Evolutionary conservation across 768 basidiomycete genomes (phyloP), one percentile per base, ranked within the genome.

Genomic region (Naganishia friedmannii): DNA sequence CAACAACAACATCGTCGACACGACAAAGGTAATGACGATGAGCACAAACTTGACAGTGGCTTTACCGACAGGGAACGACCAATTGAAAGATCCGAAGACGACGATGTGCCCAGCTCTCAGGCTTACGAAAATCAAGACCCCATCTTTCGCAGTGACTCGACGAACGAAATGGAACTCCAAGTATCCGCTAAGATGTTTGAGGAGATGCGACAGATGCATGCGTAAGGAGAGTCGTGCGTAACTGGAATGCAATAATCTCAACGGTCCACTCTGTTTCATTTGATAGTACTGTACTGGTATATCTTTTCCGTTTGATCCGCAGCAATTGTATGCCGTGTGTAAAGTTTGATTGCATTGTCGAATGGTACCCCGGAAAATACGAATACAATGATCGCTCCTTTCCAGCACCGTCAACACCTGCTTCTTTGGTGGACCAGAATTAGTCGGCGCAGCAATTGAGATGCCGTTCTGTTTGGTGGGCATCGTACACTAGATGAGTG

Each of bases 121-220:
- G 45, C 65, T 51, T 53, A 21, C 19, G 65, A 66, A 28, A 66
- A 51, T 39, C 46, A 32, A 34, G 31, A n/a, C 9, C 42, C 17
- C 60, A 28, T 63, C n/a, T 19, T 63, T 12, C 37, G 39, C 26
- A 63, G 60, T 34, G 60, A 63, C 23, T 63, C 60, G 23, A 63
- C 37, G 26, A 45, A 19, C 13, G 60, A 63, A 5, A 26, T 63
- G 37, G 39, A 39, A 28, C 32, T 17, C 26, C 39, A 45, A 46
- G 60, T 34, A 6, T n/a, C 6, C 21, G 12, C 21, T 2, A 10
- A 37, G 34, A 4, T 21, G 57, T 2, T 21, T 13, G 17, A 58
- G 7, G 57, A 42, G 42, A 21, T 4, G 1, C 17, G 32, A 9
- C 32, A 13, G 57, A 58, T 21, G 37, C 12, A 32, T 58, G 9